Conservation (phyloP, 2,329 filamentous ascomycete species). For the Onygenales sp. region DNA sequence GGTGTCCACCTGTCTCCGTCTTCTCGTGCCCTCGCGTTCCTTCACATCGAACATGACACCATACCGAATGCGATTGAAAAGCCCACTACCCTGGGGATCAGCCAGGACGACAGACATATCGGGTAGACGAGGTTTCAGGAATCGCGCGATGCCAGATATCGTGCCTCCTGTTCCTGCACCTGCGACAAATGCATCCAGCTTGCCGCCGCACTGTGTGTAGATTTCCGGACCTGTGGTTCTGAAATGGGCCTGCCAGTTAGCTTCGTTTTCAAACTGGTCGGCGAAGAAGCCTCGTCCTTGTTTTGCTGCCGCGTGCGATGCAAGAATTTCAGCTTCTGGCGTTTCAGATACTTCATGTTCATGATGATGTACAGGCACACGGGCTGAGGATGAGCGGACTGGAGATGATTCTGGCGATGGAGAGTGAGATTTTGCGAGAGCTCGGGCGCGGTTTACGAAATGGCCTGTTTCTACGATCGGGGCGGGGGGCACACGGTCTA, state of each 20-base stretch:
- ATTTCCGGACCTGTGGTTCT: slow-evolving; percentile 84
- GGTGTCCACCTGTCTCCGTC: slow-evolving; percentile 85
- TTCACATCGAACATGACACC: slow-evolving; percentile 92
- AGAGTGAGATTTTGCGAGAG: slow-evolving; percentile 66
- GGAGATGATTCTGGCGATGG: slow-evolving; percentile 15
- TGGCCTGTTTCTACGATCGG: slow-evolving; percentile 90
- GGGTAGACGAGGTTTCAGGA: slow-evolving; percentile 64
- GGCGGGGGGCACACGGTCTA: slow-evolving; percentile 81
- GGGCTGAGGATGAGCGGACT: slow-evolving; percentile 4
- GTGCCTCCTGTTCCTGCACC: slow-evolving; percentile 94
- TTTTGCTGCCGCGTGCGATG: slow-evolving; percentile 25
- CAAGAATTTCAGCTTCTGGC: slow-evolving; percentile 9
- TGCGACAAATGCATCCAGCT: slow-evolving; percentile 77
- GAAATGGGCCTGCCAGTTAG: slow-evolving; percentile 82
- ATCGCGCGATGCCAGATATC: slow-evolving; percentile 74
- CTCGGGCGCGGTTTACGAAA: slow-evolving; percentile 85
- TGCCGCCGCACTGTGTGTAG: slow-evolving; percentile 62
- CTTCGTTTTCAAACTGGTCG: slow-evolving; percentile 87
- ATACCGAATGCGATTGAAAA: slow-evolving; percentile 85
- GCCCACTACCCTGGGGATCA: slow-evolving; percentile 85
- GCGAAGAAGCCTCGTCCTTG: slow-evolving; percentile 80
- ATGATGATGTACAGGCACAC: not conserved
- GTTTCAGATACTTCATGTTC: slow-evolving; percentile 8
- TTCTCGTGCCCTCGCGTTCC: slow-evolving; percentile 81
- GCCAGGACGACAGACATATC: slow-evolving; percentile 67